Base-by-base conservation (phyloP, 2,329 filamentous ascomycete genomes). In the Colletotrichum endophyticum region DNA sequence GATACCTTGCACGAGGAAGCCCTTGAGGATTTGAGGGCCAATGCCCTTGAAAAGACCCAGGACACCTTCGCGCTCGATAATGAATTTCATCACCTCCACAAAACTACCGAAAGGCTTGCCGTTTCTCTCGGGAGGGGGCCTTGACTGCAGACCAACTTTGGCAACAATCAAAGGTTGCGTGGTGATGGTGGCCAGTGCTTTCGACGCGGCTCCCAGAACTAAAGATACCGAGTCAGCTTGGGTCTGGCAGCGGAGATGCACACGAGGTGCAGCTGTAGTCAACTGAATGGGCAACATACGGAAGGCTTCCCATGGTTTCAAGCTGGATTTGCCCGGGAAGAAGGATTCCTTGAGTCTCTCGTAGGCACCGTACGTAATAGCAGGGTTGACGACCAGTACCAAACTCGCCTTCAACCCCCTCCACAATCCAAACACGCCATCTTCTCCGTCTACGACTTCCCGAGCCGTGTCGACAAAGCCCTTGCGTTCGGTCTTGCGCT, bases 101-200 rank as follows among this genome's bases (percentile, higher is more conserved):
- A 99, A 99, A 78, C 93, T 95, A 84, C 95, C 96, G 88, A 99
- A 99, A 0, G 95, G 96, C 86, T 96, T 98, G 77, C 96, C 96
- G 78, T 96, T 91, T 69, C 96, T 92, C 27, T 92, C 90, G 77
- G 96, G 92, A 1, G 97, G 97, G 27, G 97, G 97, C 81, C 95
- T 96, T 32, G 96, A 98, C 85, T 99, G 97, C 75, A 99, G 89
- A 68, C 97, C 96, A 77, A 99, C 97, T 87, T 99, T 99, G 78
- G 97, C 97, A 77, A 99, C 96, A 81, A 99, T 99, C 72, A 99
- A 89, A 16, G 97, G 97, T 84, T 99, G 97, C 9, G 97, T 99
- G 70, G 90, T 93, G 79, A 99, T 93, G 1, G 97, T 99, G 69
- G 97, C 97, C 76, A 99, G 86, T 8, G 95, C 91, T 86, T 99